Base-by-base conservation (phyloP, 2,329 filamentous ascomycete species). In the Penicillium hesseltinei region DNA sequence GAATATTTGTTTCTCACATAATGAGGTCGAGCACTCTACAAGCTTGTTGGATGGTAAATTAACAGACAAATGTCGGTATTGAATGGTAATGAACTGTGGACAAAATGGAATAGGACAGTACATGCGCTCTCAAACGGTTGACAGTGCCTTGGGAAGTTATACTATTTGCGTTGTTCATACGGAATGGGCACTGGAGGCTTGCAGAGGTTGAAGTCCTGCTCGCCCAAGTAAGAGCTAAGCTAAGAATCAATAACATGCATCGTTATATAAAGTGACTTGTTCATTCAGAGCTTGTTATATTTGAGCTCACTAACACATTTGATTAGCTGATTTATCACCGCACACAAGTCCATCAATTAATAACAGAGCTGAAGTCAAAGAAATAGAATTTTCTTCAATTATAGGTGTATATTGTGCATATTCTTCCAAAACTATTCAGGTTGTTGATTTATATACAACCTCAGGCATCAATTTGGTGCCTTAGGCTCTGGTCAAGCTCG, bases 1-100 rank as follows among this genome's bases (percentile, higher is more conserved):
- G 61, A 59, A 45, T 5, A 57, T 59, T 3, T 66, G 63, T 43
- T 61, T 69, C 38, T 60, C 60, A 1, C 58, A 69, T 49, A 67
- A 68, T 33, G 62, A 64, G 40, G 57, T 66, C 25, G 51, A 61
- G 39, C 44, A 55, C 10, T 65, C 56, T 9, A 39, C 25, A 17
- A 23, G 17, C 3, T 31, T 50, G n/a, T 25, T 50, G 7, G 3
- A 23, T 3, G 10, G 17, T 8, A 40, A 17, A 21, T 23, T 2
- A 46, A 15, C 29, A 11, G n/a, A 23, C 17, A 8, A 21, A 33
- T 46, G 7, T 17, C 2, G 2, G 29, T 21, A 13, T 3, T 10
- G 13, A 46, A 21, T 21, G n/a, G 1, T 19, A 33, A 7, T 21
- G 8, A 4, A 46, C 25, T 3, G n/a, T n/a, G 17, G 10, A 13